Base-by-base conservation (phyloP, 495 filamentous ascomycete genomes). In the Lichina pygmaea region DNA sequence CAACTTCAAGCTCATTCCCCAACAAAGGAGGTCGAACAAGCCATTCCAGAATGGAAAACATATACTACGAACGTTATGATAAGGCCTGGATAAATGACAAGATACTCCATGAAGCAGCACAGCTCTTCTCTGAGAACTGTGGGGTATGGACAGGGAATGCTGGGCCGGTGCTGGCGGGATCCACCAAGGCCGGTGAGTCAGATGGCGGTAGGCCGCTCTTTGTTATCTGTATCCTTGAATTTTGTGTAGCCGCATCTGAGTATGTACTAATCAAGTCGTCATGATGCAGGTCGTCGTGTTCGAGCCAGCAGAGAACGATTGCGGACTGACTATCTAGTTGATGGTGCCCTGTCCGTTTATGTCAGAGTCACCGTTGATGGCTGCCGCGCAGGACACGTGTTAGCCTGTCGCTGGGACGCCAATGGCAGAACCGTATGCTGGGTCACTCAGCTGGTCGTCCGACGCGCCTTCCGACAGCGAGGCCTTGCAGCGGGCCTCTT, bases 21-120 rank as follows among this genome's bases (percentile, higher is more conserved):
- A 4, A 24, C 24, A 24, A 64, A 75, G 50, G 92, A 89, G 71
- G 84, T 93, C 58, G 64, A 64, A 55, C 76, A 85, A 60, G 86
- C 94, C 62, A 66, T 65, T 39, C 36, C 2, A 39, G 13, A 36
- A 51, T 51, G 49, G 48, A 42, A 2, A 41, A 51, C 16, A 33
- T 43, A 45, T 32, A 42, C 41, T 57, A 41, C 38, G 49, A 57
- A 48, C 48, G 44, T 24, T 56, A 46, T 46, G 36, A 53, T 33
- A 44, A 52, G 16, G 36, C 17, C 31, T 8, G 53, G 7, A 40
- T 60, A 48, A 59, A 55, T 31, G 57, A 58, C 6, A 44, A 45
- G 33, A 58, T 59, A 47, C 48, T 60, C 10, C 17, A 51, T 38
- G 50, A 57, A 49, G 58, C 58, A 34, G 39, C 58, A 12, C 13